phyloP scores from a whole-genome alignment of 2,329 filamentous ascomycete genomes.

The Fusarium fujikuroi region DNA sequence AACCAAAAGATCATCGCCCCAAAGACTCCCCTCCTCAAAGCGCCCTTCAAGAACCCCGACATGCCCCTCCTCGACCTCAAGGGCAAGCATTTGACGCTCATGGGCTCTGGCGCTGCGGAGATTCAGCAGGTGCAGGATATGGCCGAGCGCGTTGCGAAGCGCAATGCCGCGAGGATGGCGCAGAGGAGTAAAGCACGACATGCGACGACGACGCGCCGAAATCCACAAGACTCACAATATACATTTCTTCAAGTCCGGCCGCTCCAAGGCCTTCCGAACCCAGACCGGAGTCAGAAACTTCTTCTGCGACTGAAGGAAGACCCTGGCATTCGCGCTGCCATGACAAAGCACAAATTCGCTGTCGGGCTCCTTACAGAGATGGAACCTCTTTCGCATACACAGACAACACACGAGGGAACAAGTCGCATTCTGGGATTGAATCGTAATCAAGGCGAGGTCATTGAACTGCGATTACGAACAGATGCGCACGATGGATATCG shows the following conservation, averaged over 20 bases:
- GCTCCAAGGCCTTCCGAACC: slow-evolving; percentile 79
- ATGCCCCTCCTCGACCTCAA: slow-evolving; percentile 61
- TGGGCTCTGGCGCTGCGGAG: slow-evolving; percentile 71
- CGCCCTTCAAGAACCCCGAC: slow-evolving; percentile 69
- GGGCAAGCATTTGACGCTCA: slow-evolving; percentile 70
- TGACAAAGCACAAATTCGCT: slow-evolving; percentile 85
- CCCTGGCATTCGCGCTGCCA: slow-evolving; percentile 83
- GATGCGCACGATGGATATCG: slow-evolving; percentile 94
- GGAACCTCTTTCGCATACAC: slow-evolving; percentile 86
- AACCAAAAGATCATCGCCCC: slow-evolving; percentile 77
- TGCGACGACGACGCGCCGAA: slow-evolving; percentile 7
- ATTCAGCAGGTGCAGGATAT: slow-evolving; percentile 65
- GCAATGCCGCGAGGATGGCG: slow-evolving; percentile 55
- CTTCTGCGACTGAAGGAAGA: slow-evolving; percentile 82
- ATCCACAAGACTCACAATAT: slow-evolving; percentile 71
- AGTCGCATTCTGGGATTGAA: slow-evolving; percentile 87
- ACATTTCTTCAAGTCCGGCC: slow-evolving; percentile 84
- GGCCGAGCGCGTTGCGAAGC: slow-evolving; percentile 58
- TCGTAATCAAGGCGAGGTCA: slow-evolving; percentile 86
- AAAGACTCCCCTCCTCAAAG: slow-evolving; percentile 72
- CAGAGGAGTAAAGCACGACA: slow-evolving; percentile 45
- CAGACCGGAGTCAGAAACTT: slow-evolving; percentile 75
- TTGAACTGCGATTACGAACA: slow-evolving; percentile 89
- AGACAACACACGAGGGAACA: slow-evolving; percentile 74
- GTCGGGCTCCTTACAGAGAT: slow-evolving; percentile 94